Conservation (phyloP, 441 rosid species). For the Syzygium malaccense region DNA sequence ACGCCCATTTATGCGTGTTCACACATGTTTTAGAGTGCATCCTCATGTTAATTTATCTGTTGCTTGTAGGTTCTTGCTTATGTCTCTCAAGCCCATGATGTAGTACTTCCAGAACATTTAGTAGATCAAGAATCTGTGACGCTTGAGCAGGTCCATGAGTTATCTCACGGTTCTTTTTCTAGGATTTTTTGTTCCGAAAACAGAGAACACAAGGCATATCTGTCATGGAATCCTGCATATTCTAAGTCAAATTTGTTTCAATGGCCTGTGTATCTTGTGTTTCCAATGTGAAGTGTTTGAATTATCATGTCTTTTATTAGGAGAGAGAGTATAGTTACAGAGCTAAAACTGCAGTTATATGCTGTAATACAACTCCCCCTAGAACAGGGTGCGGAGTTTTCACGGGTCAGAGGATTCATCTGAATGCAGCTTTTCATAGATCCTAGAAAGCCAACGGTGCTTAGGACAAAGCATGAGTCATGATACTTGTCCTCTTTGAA, state of each 20-base stretch:
- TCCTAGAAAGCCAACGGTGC: not conserved
- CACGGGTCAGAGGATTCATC: not conserved
- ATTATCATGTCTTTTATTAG: not conserved
- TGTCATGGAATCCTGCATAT: not conserved
- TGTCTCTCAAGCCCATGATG: conserved; percentile 88
- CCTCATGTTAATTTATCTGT: not conserved
- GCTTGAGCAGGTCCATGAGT: conserved; percentile 54
- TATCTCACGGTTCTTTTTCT: not conserved
- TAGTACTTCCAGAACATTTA: conserved; percentile 64
- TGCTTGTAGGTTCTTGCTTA: conserved; percentile 73
- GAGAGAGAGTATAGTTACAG: not conserved
- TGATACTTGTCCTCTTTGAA: not conserved
- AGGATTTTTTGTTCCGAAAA: not conserved
- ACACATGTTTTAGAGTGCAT: not conserved
- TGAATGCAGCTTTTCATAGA: not conserved
- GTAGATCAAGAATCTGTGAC: conserved; percentile 60
- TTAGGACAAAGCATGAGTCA: not conserved
- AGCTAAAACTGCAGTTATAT: not conserved
- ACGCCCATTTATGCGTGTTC: not conserved
- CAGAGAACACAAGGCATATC: not conserved
- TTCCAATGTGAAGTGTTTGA: not conserved
- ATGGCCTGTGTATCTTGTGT: not conserved
- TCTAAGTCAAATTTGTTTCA: not conserved
- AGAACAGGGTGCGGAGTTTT: not conserved
- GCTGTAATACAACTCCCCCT: not conserved